phyloP scores from a whole-genome alignment of 2,329 filamentous ascomycete genomes.

The Xylaria sp. region DNA sequence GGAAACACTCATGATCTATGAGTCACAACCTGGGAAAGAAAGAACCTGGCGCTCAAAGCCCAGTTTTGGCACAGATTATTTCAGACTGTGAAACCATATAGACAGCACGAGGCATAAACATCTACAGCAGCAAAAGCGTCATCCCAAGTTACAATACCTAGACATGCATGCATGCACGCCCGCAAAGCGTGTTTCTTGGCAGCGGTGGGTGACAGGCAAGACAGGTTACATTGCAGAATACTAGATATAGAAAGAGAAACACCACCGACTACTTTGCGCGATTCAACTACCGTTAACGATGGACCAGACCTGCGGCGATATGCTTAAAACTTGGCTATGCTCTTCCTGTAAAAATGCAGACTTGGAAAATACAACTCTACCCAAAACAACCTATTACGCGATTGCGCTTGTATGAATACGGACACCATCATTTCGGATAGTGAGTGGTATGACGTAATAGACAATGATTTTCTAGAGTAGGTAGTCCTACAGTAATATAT shows the following conservation, averaged over 20 bases:
- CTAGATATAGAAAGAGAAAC: too few species aligned
- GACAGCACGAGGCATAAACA: not conserved
- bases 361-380: conserved; percentile 4
- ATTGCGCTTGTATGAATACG: conserved; percentile 6
- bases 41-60: conserved; percentile 5
- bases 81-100: not conserved
- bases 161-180: not conserved
- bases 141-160: conserved; percentile 7
- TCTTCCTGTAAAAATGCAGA: not conserved
- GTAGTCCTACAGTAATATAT: not conserved
- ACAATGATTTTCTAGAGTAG: not conserved
- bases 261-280: too few species aligned
- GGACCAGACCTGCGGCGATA: not conserved
- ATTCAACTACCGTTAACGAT: not conserved
- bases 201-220: not conserved
- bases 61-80: conserved; percentile 1
- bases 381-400: not conserved
- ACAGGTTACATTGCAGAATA: not conserved
- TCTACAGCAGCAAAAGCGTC: not conserved
- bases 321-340: not conserved
- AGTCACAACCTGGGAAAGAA: conserved; percentile 11
- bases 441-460: conserved; percentile 9
- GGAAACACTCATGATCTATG: conserved; percentile 6
- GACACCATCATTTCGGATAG: not conserved
- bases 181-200: not conserved